Evolutionary conservation across 768 basidiomycete species (phyloP), one percentile per base, ranked within the genome.

Genomic region (Solioccasus polychromus): DNA sequence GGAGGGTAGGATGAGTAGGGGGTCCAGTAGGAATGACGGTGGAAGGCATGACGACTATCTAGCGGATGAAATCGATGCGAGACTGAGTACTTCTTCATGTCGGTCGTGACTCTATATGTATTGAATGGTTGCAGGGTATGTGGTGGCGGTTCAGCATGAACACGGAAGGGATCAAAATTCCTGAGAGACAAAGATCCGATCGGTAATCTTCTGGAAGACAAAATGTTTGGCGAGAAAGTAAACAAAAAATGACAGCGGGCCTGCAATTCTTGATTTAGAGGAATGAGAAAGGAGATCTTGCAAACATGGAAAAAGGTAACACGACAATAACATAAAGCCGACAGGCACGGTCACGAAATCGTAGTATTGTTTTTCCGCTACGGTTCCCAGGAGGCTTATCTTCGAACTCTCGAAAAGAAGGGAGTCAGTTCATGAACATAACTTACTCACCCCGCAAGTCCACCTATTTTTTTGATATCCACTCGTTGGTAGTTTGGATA

Each of bases 321-420:
- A 17, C 46, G 60, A 50, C 60, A n/a, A 62, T 64, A 60, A 54
- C 55, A 64, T 52, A 45, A 67, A 67, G 60, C 57, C 62, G 64
- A 43, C 53, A 67, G 64, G 60, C 45, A 64, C 62, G 42, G 24
- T 60, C 24, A 39, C 35, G 31, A 39, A 17, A n/a, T 44, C 25
- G 34, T 42, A n/a, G n/a, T n/a, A n/a, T n/a, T n/a, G n/a, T n/a
- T n/a, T n/a, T n/a, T n/a, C n/a, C n/a, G n/a, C n/a, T n/a, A n/a
- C n/a, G n/a, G n/a, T n/a, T n/a, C n/a, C n/a, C n/a, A n/a, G n/a
- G n/a, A n/a, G n/a, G n/a, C n/a, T n/a, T n/a, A n/a, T n/a, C n/a
- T n/a, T n/a, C n/a, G 46, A 47, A 38, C n/a, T 42, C 37, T 52
- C 35, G 40, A 43, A 45, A 49, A 56, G n/a, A n/a, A n/a, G n/a